Evolutionary conservation across 192 early-diverging fungal species (phyloP), one percentile per base, ranked within the genome.

Genomic region (Endogone sp.): DNA sequence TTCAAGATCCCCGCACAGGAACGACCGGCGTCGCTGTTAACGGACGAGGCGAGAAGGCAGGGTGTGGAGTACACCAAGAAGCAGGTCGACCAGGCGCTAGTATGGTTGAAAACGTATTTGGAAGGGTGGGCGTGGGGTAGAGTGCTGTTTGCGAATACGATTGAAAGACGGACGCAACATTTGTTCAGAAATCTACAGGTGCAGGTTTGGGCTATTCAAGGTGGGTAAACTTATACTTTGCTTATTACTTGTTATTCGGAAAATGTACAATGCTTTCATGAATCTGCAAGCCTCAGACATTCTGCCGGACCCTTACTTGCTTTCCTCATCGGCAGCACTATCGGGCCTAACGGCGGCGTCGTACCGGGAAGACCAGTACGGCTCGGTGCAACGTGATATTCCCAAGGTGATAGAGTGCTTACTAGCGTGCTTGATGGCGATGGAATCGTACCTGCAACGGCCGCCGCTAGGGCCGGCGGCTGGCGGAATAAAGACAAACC

Each of bases 341-440:
- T 66, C 68, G 26, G 65, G 65, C 59, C 54, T 78, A 13, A 56
- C 65, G 27, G 59, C 69, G 27, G 71, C 71, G 25, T 78, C 76
- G 3, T 30, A 64, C 21, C 63, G 65, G 25, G 76, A 78, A 29
- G 76, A 78, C 61, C 25, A 29, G 6, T 67, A 61, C 27, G 76
- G 76, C 3, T 70, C 64, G 37, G 76, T 78, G 11, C 76, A 78
- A 59, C 58, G 60, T 4, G 72, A 78, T 29, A 72, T 78, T 67
- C 67, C 59, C 3, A 59, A 24, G 3, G 68, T 78, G 4, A 63
- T 78, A 21, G 56, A 73, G 65, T 55, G 56, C 29, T 54, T 78
- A 37, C 56, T 78, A 65, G 72, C 62, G 3, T 61, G 28, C 13
- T 55, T 78, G 22, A 44, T 59, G 59, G 32, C 63, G 20, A 31